These are phyloP conservation scores for Biscutella laevigata DNA, from an alignment of 441 rosid species.

Conservation along the genomic window DNA sequence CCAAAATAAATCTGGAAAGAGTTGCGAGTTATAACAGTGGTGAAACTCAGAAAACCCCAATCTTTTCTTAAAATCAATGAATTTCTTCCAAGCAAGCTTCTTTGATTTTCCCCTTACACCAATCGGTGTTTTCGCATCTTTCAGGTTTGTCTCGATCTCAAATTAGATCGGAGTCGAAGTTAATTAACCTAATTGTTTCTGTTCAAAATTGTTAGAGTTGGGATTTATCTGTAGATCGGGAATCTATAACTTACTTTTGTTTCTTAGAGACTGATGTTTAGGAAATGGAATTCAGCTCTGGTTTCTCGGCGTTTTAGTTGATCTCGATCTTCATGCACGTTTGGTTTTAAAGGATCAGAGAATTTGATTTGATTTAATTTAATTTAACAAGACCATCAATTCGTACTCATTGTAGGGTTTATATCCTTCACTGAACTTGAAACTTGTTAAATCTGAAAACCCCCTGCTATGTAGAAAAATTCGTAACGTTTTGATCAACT, in stretches of 20 bases:
- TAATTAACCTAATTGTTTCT: background rate
- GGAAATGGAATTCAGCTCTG: background rate
- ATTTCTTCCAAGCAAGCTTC: conserved; percentile 4
- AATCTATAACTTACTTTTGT: background rate
- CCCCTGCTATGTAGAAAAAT: background rate
- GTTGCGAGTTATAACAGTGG: background rate
- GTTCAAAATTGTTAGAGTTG: background rate
- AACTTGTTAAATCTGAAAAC: background rate
- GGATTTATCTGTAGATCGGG: conserved; percentile 7
- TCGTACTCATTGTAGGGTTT: background rate
- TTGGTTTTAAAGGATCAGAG: background rate
- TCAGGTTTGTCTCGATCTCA: conserved; percentile 17
- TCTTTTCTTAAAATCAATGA: conserved; percentile 1
- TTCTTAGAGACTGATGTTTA: background rate
- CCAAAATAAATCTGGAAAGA: background rate
- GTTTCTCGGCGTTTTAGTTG: background rate
- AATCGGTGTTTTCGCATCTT: background rate
- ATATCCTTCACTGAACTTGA: background rate
- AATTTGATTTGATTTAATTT: background rate
- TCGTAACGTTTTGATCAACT: background rate
- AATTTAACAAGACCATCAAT: background rate
- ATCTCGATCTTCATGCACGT: background rate
- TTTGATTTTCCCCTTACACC: background rate
- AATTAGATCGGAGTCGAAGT: background rate
- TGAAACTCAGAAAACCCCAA: background rate